phyloP scores from a whole-genome alignment of 495 filamentous ascomycete species.

The Penicillium manginii region DNA sequence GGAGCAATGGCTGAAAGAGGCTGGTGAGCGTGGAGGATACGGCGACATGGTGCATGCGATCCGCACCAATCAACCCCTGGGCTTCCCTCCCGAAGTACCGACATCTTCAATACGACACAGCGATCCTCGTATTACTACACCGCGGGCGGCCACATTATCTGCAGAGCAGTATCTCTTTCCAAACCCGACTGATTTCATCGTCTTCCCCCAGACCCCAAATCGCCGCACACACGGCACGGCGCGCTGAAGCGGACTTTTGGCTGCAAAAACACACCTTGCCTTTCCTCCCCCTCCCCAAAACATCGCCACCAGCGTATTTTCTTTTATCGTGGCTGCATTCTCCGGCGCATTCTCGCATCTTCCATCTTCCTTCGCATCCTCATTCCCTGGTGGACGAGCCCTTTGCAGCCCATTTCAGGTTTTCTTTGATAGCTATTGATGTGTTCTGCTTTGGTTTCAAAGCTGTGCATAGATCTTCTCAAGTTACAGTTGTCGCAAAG shows the following conservation, averaged over 20 bases:
- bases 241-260: constrained; percentile 14
- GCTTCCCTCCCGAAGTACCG: constrained; percentile 32
- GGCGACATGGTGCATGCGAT: constrained; percentile 47
- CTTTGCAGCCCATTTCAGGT: constrained; percentile 13
- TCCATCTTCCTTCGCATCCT: constrained; percentile 4
- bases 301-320: neutral
- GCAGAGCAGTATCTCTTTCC: constrained; percentile 28
- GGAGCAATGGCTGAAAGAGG: constrained; percentile 87
- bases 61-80: constrained; percentile 42
- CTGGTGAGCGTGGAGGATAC: constrained; percentile 63
- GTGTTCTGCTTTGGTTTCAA: constrained; percentile 11
- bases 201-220: constrained; percentile 18
- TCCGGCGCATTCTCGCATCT: constrained; percentile 23
- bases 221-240: constrained; percentile 21
- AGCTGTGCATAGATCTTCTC: constrained; percentile 18
- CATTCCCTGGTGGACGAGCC: constrained; percentile 26
- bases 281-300: constrained; percentile 1
- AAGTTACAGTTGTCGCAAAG: constrained; percentile 1
- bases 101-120: constrained; percentile 25
- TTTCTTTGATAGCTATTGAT: neutral
- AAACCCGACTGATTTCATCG: constrained; percentile 9
- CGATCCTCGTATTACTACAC: constrained; percentile 12
- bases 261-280: neutral
- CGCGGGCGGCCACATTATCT: constrained; percentile 14
- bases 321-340: constrained; percentile 23